Conservation (phyloP, 257 asterid genomes). For the Solanum clarkiae region DNA sequence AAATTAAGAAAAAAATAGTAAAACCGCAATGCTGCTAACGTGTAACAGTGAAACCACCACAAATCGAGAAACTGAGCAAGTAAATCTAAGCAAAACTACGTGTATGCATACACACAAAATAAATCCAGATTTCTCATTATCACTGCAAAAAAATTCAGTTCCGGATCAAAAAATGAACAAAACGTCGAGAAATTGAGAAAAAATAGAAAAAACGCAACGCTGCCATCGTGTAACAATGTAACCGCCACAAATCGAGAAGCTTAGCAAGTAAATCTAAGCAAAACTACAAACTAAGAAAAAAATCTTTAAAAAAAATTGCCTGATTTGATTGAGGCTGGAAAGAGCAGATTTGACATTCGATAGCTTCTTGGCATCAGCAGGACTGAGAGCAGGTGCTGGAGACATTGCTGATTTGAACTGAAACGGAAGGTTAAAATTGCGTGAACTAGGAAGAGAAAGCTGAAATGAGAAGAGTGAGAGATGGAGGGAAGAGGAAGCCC, state of each 20-base stretch:
- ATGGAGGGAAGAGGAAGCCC: not conserved
- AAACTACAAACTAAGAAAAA: not conserved
- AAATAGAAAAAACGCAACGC: not conserved
- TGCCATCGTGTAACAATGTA: not conserved
- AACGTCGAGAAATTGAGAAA: not conserved
- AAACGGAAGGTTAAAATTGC: not conserved
- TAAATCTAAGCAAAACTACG: not conserved
- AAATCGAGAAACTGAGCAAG: not conserved
- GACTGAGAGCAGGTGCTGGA: constrained; percentile 19
- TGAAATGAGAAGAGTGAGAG: not conserved
- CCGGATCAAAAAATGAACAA: not conserved
- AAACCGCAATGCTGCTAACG: not conserved
- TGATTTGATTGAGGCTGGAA: constrained; percentile 61
- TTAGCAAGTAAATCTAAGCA: not conserved
- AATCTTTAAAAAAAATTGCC: not conserved
- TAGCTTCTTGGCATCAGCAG: constrained; percentile 57
- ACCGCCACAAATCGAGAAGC: not conserved
- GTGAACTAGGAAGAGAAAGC: not conserved
- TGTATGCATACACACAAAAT: constrained; percentile 8
- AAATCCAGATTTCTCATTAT: constrained; percentile 73
- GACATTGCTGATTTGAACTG: constrained; percentile 24
- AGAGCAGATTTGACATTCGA: constrained; percentile 52
- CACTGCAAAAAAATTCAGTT: constrained; percentile 29
- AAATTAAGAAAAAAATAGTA: not conserved
- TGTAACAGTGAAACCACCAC: not conserved